A percentile compares a stretch with the other conserved stretches of the same genome.
These are phyloP conservation scores for Allantophomopsis lycopodina DNA, from an alignment of 2,329 filamentous ascomycete genomes.

Conservation along the genomic window DNA sequence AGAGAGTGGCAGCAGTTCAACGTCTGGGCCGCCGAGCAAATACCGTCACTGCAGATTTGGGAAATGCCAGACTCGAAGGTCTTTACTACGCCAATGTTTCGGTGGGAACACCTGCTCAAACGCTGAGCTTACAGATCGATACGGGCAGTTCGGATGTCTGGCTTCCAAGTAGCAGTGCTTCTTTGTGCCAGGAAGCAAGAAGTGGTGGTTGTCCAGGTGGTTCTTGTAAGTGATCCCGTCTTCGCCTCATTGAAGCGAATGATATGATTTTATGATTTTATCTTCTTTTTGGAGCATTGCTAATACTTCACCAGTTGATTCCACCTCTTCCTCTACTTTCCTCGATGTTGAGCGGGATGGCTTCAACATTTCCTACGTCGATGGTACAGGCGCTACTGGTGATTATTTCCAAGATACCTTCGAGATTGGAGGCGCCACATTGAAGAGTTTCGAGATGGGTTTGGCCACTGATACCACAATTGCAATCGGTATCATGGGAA, in stretches of 20 bases:
- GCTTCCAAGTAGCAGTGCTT: constrained; percentile 26
- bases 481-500: constrained; percentile 41
- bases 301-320: constrained; percentile 27
- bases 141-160: constrained; percentile 52
- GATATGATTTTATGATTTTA: too few relatives aligned
- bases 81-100: constrained; percentile 38
- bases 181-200: constrained; percentile 13
- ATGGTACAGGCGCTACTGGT: constrained; percentile 36
- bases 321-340: constrained; percentile 32
- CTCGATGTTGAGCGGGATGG: constrained; percentile 23
- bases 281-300: neutral
- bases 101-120: constrained; percentile 45
- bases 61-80: constrained; percentile 1
- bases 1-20: neutral
- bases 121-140: constrained; percentile 40
- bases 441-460: constrained; percentile 40
- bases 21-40: neutral
- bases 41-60: constrained; percentile 1
- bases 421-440: constrained; percentile 30
- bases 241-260: neutral
- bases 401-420: constrained; percentile 45
- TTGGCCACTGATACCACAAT: constrained; percentile 33
- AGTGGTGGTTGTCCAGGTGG: constrained; percentile 27
- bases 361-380: constrained; percentile 50
- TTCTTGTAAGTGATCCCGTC: constrained; percentile 25